Evolutionary conservation across 768 basidiomycete genomes (phyloP).

Genomic region (Ramaria sp.): DNA sequence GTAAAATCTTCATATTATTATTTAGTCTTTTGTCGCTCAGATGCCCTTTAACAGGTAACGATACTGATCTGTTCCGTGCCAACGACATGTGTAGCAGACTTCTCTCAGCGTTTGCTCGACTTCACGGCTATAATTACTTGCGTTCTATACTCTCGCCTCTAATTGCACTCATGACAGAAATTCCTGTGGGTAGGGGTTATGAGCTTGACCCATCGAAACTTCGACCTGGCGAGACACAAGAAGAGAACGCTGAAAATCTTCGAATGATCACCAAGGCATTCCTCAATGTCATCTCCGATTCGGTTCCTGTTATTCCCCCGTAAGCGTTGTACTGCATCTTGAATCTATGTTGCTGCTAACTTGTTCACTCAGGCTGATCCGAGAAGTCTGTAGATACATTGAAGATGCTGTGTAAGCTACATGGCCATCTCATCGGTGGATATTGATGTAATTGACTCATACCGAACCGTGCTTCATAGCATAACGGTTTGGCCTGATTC

Average conservation of each 20-base stretch:
- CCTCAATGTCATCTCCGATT: constrained; percentile 62
- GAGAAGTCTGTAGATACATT: constrained; percentile 80
- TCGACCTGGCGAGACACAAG: constrained; percentile 47
- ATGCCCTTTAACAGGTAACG: constrained; percentile 46
- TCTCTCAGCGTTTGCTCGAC: constrained; percentile 73
- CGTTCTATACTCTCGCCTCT: constrained; percentile 68
- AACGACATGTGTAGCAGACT: constrained; percentile 86
- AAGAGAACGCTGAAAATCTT: constrained; percentile 60
- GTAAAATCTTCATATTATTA: constrained; percentile 28
- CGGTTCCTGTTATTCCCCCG: constrained; percentile 63
- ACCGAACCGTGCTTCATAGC: constrained; percentile 25
- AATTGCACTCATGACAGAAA: constrained; percentile 58
- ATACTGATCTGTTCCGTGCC: constrained; percentile 74
- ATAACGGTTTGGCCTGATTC: constrained; percentile 66
- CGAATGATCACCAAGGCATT: constrained; percentile 67
- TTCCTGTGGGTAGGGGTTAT: constrained; percentile 66
- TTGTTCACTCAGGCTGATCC: constrained; percentile 51
- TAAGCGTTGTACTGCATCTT: constrained; percentile 27
- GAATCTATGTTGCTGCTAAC: not conserved
- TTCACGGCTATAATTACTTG: constrained; percentile 91
- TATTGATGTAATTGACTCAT: not conserved
- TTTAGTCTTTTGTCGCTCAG: not conserved
- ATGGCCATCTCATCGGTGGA: not conserved
- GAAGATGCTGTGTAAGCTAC: constrained; percentile 59
- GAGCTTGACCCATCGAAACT: constrained; percentile 56